phyloP scores from a whole-genome alignment of 2,329 filamentous ascomycete species.

The Hypoxylon sp. region DNA sequence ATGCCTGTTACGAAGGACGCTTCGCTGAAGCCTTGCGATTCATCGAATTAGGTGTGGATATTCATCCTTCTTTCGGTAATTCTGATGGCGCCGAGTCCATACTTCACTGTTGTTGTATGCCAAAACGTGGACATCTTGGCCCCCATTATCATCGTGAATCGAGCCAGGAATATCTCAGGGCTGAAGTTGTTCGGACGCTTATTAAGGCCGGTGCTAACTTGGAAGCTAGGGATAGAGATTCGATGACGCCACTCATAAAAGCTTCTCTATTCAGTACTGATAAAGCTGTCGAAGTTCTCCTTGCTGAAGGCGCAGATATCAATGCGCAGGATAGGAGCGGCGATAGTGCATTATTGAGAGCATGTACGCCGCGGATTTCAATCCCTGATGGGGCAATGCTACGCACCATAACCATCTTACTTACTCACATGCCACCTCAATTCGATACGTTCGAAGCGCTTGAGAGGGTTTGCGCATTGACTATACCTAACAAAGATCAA shows the following conservation, averaged over 20 bases:
- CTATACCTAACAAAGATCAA: neutral
- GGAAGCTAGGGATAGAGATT: neutral
- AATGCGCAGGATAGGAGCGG: neutral
- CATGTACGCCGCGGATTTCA: conserved; percentile 4
- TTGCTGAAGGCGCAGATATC: conserved; percentile 28
- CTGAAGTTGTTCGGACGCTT: conserved; percentile 8
- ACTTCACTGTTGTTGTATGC: conserved; percentile 23
- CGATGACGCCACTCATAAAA: conserved; percentile 26
- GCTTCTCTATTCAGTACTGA: conserved; percentile 9
- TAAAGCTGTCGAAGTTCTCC: conserved; percentile 16
- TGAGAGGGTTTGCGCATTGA: neutral
- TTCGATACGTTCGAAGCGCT: conserved; percentile 11
- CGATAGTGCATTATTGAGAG: conserved; percentile 13
- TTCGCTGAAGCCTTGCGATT: conserved; percentile 45
- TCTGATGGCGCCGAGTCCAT: conserved; percentile 1
- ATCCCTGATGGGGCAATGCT: neutral
- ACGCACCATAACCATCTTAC: conserved; percentile 18
- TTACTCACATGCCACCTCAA: conserved; percentile 6
- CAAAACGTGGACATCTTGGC: neutral
- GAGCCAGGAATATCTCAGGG: conserved; percentile 18
- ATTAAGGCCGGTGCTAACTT: conserved; percentile 27
- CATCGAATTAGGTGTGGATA: conserved; percentile 44
- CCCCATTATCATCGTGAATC: neutral
- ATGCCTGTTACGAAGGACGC: conserved; percentile 40
- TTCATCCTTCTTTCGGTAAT: neutral